These are phyloP conservation scores for Microsporum ferrugineum DNA, from an alignment of 2,329 filamentous ascomycete species.

Conservation along the genomic window DNA sequence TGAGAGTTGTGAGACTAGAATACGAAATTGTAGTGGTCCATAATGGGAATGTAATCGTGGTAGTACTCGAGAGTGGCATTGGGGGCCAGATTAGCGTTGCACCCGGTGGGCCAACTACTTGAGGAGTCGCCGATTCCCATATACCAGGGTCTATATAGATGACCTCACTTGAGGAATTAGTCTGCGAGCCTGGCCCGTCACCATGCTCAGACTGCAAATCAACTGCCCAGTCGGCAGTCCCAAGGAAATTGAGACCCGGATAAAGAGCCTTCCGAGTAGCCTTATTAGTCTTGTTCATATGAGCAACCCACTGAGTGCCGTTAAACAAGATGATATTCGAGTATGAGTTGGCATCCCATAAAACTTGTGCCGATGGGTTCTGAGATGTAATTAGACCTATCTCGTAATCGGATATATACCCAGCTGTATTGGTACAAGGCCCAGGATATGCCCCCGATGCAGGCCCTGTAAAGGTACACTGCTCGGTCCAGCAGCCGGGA, in stretches of 20 bases:
- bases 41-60: no score
- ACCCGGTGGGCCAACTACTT: no score
- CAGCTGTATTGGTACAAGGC: slow-evolving; percentile 29
- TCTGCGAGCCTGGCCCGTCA: no score
- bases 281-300: slow-evolving; percentile 22
- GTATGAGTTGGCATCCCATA: neutral
- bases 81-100: no score
- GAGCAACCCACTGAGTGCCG: slow-evolving; percentile 26
- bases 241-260: slow-evolving; percentile 17
- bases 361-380: no score
- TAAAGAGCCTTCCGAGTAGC: slow-evolving; percentile 11
- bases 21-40: no score
- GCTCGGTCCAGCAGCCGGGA: slow-evolving; percentile 21
- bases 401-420: slow-evolving; percentile 34
- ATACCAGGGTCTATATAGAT: no score
- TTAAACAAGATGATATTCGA: slow-evolving; percentile 24
- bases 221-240: slow-evolving; percentile 26
- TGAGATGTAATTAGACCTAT: slow-evolving; percentile 19
- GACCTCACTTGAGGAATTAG: no score
- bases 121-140: no score
- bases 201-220: slow-evolving; percentile 11
- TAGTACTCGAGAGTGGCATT: no score
- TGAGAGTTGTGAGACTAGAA: no score
- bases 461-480: slow-evolving; percentile 27
- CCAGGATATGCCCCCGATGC: slow-evolving; percentile 24